Evolutionary conservation across 1,139 yeast genomes (phyloP).

Genomic region (Hyphopichia pseudoburtonii): DNA sequence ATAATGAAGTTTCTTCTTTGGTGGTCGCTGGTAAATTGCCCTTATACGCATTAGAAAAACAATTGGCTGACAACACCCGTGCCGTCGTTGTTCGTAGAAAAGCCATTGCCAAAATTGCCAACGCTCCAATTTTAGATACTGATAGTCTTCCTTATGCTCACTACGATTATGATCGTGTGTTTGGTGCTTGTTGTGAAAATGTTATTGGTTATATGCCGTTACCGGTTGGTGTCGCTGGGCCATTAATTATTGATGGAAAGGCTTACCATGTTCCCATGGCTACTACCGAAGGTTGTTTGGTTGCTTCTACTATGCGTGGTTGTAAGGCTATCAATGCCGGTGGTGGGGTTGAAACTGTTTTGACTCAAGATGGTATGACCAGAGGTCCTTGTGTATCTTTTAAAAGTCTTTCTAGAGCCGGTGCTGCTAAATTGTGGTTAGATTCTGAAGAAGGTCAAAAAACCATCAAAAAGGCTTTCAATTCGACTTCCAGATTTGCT

Average conservation of each 20-base stretch:
- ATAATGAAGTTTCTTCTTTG: slow-evolving; percentile 73
- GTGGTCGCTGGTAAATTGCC: slow-evolving; percentile 82
- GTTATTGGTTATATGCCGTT: slow-evolving; percentile 95
- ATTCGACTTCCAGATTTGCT: slow-evolving; percentile 96
- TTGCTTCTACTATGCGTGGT: slow-evolving; percentile 98
- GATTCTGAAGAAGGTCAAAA: slow-evolving; percentile 93
- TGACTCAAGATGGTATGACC: slow-evolving; percentile 97
- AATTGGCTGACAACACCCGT: slow-evolving; percentile 79
- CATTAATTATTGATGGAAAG: slow-evolving; percentile 83
- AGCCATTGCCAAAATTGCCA: slow-evolving; percentile 80
- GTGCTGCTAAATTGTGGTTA: slow-evolving; percentile 92
- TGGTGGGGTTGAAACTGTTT: slow-evolving; percentile 90
- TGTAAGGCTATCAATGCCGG: slow-evolving; percentile 98
- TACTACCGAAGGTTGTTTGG: slow-evolving; percentile 97
- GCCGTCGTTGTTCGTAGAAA: slow-evolving; percentile 93
- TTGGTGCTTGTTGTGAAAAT: slow-evolving; percentile 98
- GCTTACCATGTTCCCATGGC: slow-evolving; percentile 97
- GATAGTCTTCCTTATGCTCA: slow-evolving; percentile 72
- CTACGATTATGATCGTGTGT: slow-evolving; percentile 92
- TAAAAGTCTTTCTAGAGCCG: slow-evolving; percentile 80
- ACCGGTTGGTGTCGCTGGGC: slow-evolving; percentile 98
- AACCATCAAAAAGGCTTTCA: slow-evolving; percentile 82
- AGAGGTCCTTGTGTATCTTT: slow-evolving; percentile 97
- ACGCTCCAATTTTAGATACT: slow-evolving; percentile 76
- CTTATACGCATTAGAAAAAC: slow-evolving; percentile 90